Evolutionary conservation across 179 eudicot species (phyloP).

Genomic region (Vitellaria paradoxa): DNA sequence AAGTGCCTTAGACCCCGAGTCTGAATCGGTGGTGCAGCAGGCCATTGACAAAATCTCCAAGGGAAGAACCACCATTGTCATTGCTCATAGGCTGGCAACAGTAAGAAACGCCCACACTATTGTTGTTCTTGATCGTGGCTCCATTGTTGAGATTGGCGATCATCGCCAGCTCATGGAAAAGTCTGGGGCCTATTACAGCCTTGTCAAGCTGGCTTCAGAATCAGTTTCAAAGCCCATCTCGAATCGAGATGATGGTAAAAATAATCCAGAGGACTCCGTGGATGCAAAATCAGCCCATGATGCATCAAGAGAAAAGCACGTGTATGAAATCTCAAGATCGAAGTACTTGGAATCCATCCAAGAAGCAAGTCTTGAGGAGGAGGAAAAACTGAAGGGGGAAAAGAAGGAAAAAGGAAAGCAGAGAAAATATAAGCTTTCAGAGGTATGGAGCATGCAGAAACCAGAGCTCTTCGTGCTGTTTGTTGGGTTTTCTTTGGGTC

Average conservation of each 20-base stretch:
- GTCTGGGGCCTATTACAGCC: slow-evolving; percentile 30
- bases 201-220: slow-evolving; percentile 43
- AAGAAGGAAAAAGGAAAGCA: slow-evolving; percentile 5
- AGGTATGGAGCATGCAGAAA: slow-evolving; percentile 39
- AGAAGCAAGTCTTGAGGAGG: slow-evolving; percentile 15
- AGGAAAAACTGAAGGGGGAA: neutral
- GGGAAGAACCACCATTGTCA: slow-evolving; percentile 44
- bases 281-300: slow-evolving; percentile 25
- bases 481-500: slow-evolving; percentile 32
- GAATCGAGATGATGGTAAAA: slow-evolving; percentile 9
- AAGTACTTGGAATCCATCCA: slow-evolving; percentile 23
- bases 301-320: slow-evolving; percentile 13
- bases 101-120: slow-evolving; percentile 40
- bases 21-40: slow-evolving; percentile 42
- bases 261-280: slow-evolving; percentile 5
- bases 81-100: slow-evolving; percentile 54
- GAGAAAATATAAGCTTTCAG: slow-evolving; percentile 16
- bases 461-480: slow-evolving; percentile 34
- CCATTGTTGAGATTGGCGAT: slow-evolving; percentile 39
- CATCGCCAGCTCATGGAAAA: slow-evolving; percentile 44
- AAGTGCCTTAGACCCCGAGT: slow-evolving; percentile 45
- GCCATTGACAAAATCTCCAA: slow-evolving; percentile 47
- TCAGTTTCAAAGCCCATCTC: slow-evolving; percentile 20
- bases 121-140: slow-evolving; percentile 41
- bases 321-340: slow-evolving; percentile 25